A percentile compares a stretch with the other conserved stretches of the same genome.
Evolutionary conservation across 768 basidiomycete genomes (phyloP).

Genomic region (Antrodiella citrinella): DNA sequence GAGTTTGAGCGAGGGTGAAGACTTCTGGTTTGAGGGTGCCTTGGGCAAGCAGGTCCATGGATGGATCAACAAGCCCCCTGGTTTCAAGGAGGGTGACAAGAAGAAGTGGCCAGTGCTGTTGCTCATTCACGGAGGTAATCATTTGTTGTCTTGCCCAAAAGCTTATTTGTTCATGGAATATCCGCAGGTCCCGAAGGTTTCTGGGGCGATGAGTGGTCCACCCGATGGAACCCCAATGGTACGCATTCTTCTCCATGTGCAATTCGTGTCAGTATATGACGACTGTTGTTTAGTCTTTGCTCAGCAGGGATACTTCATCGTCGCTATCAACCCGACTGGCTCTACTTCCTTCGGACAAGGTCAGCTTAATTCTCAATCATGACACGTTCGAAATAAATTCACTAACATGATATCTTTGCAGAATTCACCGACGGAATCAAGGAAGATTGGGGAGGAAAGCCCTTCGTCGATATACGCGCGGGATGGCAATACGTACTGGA

Average conservation of each 20-base stretch:
- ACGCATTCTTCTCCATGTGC: conserved; percentile 4
- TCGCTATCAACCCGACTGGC: conserved; percentile 90
- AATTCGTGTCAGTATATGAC: background rate
- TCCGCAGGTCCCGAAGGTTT: conserved; percentile 59
- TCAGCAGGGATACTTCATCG: conserved; percentile 80
- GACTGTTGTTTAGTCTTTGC: conserved; percentile 39
- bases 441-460: conserved; percentile 81
- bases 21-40: conserved; percentile 88
- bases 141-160: background rate
- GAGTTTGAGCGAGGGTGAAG: conserved; percentile 54
- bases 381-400: background rate
- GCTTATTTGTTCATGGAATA: background rate
- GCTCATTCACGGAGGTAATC: conserved; percentile 77
- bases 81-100: conserved; percentile 53
- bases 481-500: conserved; percentile 69
- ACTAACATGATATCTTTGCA: conserved; percentile 20
- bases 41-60: conserved; percentile 71
- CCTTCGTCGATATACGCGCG: conserved; percentile 66
- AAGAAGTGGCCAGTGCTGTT: conserved; percentile 77
- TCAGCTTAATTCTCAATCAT: background rate
- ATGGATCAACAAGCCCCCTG: conserved; percentile 75
- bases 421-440: conserved; percentile 77
- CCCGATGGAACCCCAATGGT: conserved; percentile 89
- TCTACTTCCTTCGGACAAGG: conserved; percentile 91
- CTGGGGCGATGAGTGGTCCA: conserved; percentile 91